These are phyloP conservation scores for Adiantum capillusveneris DNA, from an alignment of 75 land plant genomes.

Conservation along the genomic window DNA sequence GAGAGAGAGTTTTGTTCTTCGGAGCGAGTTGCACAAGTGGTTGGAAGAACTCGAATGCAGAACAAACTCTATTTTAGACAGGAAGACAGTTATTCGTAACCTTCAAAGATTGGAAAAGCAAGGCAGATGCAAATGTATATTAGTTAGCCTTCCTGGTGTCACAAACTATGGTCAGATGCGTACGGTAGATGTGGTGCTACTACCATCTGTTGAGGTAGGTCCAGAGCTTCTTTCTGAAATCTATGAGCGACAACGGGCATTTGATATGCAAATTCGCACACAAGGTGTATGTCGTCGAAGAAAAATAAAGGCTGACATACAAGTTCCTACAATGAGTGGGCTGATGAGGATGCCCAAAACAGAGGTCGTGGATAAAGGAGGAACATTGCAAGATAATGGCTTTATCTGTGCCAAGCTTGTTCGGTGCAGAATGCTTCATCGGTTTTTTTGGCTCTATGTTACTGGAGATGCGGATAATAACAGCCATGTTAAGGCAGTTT, in stretches of 20 bases:
- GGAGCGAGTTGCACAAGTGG: slow-evolving; percentile 75
- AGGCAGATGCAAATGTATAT: slow-evolving; percentile 65
- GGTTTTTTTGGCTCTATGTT: slow-evolving; percentile 66
- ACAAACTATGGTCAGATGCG: slow-evolving; percentile 67
- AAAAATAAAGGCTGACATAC: slow-evolving; percentile 19
- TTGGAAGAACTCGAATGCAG: slow-evolving; percentile 66
- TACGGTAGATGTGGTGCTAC: slow-evolving; percentile 59
- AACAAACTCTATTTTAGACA: slow-evolving; percentile 54
- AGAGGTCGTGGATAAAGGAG: slow-evolving; percentile 14
- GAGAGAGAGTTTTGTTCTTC: slow-evolving; percentile 70
- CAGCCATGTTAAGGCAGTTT: slow-evolving; percentile 13
- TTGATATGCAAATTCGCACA: slow-evolving; percentile 67
- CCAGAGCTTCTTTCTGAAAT: slow-evolving; percentile 54
- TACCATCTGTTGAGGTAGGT: slow-evolving; percentile 54
- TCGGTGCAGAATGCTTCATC: slow-evolving; percentile 80
- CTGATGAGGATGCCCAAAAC: slow-evolving; percentile 33
- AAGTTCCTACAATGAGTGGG: slow-evolving; percentile 43
- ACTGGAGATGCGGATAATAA: slow-evolving; percentile 38
- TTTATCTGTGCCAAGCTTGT: slow-evolving; percentile 86
- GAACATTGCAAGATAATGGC: slow-evolving; percentile 74
- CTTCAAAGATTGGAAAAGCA: slow-evolving; percentile 56
- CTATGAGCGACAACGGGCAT: slow-evolving; percentile 61
- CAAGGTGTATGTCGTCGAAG: slow-evolving; percentile 20
- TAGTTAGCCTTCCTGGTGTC: slow-evolving; percentile 56
- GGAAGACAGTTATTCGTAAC: slow-evolving; percentile 64